A percentile compares a stretch with the other conserved stretches of the same genome.
phyloP scores from a whole-genome alignment of 805 yeast genomes.

The Teunomyces barrocoloradensis region DNA sequence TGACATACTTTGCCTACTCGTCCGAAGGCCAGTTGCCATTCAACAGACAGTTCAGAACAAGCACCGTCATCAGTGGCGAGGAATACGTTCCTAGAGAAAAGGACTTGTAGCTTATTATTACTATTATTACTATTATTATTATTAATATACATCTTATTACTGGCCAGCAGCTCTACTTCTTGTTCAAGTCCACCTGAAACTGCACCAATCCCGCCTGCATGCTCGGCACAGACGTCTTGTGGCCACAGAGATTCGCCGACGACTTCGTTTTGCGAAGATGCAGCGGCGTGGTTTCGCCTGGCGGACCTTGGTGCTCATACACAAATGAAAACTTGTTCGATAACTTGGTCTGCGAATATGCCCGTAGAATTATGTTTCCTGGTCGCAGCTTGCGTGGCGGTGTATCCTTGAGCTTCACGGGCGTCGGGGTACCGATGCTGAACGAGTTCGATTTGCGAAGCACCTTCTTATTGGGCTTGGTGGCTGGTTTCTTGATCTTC shows the following conservation, averaged over 20 bases:
- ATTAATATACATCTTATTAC: neutral
- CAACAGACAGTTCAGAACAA: constrained; percentile 34
- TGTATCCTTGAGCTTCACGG: neutral
- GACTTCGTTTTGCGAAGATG: neutral
- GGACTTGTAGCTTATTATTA: constrained; percentile 29
- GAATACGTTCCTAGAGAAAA: constrained; percentile 44
- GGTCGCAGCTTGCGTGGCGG: constrained; percentile 6
- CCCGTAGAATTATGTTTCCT: constrained; percentile 9
- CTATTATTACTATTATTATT: neutral
- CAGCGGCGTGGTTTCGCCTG: neutral
- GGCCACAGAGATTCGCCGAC: neutral
- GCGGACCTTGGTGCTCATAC: constrained; percentile 9
- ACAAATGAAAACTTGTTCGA: constrained; percentile 12
- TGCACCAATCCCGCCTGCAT: constrained; percentile 15
- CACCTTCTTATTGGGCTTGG: constrained; percentile 11
- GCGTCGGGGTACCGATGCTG: constrained; percentile 4
- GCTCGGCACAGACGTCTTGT: constrained; percentile 7
- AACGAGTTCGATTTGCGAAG: constrained; percentile 12
- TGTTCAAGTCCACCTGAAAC: constrained; percentile 13
- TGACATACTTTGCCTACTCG: constrained; percentile 35
- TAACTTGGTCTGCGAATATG: constrained; percentile 10
- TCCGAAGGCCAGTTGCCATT: constrained; percentile 37
- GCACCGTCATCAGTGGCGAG: constrained; percentile 31
- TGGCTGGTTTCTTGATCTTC: constrained; percentile 6
- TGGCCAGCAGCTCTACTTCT: neutral